These are phyloP conservation scores for Kazachstania sp. DNA, from an alignment of 1,139 yeast genomes.

Conservation along the genomic window DNA sequence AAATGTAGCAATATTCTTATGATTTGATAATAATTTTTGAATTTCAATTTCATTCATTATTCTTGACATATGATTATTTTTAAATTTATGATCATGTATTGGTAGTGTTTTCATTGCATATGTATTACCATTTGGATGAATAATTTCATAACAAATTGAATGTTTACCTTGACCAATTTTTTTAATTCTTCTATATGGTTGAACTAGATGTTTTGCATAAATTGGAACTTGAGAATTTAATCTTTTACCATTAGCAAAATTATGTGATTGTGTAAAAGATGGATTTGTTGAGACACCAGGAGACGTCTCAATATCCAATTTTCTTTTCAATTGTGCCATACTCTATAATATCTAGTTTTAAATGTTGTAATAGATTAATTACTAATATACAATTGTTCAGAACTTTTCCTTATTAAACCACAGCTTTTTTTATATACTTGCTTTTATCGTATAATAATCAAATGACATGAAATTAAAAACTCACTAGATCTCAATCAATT, in stretches of 20 bases:
- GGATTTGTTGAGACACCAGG: neutral
- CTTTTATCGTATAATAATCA: too few relatives aligned
- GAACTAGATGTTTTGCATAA: neutral
- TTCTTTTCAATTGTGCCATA: slow-evolving; percentile 2
- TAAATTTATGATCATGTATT: slow-evolving; percentile 1
- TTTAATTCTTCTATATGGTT: slow-evolving; percentile 4
- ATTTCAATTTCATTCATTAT: slow-evolving; percentile 8
- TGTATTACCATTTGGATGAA: slow-evolving; percentile 5
- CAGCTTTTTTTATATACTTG: too few relatives aligned
- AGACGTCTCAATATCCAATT: neutral
- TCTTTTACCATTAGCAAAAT: neutral
- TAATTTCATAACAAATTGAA: slow-evolving; percentile 4
- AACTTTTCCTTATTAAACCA: too few relatives aligned
- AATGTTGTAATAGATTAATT: too few relatives aligned
- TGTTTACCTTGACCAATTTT: slow-evolving; percentile 3
- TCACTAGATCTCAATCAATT: too few relatives aligned
- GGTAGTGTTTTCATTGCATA: slow-evolving; percentile 6
- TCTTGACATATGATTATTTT: neutral
- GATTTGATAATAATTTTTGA: slow-evolving; percentile 5
- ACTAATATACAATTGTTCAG: too few relatives aligned
- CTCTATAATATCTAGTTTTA: too few relatives aligned
- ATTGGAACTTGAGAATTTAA: slow-evolving; percentile 4
- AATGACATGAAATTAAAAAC: too few relatives aligned
- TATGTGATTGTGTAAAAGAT: neutral
- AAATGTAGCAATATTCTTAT: slow-evolving; percentile 6